These are phyloP conservation scores for Tetrahymena borealis DNA, from an alignment of 73 alveolate species.

Conservation along the genomic window DNA sequence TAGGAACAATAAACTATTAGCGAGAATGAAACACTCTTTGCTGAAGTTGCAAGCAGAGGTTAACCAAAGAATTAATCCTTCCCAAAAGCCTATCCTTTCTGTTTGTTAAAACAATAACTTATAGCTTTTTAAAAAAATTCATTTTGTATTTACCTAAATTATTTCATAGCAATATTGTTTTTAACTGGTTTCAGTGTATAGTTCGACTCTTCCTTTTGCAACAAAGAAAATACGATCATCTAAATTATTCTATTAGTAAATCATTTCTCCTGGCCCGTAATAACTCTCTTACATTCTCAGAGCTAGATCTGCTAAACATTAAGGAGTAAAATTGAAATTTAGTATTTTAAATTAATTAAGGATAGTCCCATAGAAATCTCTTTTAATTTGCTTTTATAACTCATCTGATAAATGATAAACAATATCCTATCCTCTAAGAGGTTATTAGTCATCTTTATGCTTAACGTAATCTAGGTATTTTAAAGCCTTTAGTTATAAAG, in stretches of 20 bases:
- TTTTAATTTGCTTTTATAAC: not conserved
- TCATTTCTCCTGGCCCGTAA: not conserved
- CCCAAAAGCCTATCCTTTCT: not conserved
- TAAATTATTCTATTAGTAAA: not conserved
- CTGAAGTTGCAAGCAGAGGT: not conserved
- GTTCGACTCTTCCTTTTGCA: not conserved
- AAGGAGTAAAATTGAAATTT: not conserved
- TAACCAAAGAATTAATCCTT: not conserved
- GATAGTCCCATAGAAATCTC: not conserved
- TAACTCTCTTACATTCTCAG: not conserved
- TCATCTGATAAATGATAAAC: not conserved
- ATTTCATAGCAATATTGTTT: not conserved
- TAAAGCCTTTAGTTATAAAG: not conserved
- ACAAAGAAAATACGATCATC: not conserved
- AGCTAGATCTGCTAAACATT: not conserved
- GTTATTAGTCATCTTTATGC: not conserved
- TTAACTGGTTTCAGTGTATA: not conserved
- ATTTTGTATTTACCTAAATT: not conserved
- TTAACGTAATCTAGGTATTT: not conserved
- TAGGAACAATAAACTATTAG: not conserved
- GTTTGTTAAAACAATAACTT: not conserved
- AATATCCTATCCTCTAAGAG: not conserved
- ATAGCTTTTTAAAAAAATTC: not conserved
- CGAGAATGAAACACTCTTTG: not conserved
- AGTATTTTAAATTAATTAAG: not conserved